Evolutionary conservation across 2,329 filamentous ascomycete species (phyloP).

Genomic region (Aspergillus sergii): DNA sequence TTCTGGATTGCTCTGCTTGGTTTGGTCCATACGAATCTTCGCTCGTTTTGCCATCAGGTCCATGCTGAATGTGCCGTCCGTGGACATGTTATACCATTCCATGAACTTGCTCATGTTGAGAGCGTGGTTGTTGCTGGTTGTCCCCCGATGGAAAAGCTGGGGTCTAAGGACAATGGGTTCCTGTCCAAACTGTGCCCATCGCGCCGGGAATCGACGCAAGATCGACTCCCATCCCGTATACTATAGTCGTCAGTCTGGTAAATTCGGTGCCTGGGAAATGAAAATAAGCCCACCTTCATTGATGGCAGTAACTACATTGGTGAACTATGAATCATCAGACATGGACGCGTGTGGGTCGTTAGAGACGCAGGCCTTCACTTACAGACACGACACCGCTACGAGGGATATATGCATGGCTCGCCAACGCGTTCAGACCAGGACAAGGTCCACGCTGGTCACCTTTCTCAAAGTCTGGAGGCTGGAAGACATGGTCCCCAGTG

Average conservation of each 20-base stretch:
- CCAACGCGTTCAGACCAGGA: constrained; percentile 47
- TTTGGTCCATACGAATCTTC: constrained; percentile 50
- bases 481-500: constrained; percentile 37
- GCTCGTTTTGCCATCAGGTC: constrained; percentile 49
- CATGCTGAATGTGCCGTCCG: constrained; percentile 45
- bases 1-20: constrained; percentile 54
- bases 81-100: constrained; percentile 48
- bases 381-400: constrained; percentile 42
- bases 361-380: constrained; percentile 3
- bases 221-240: constrained; percentile 54
- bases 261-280: background rate
- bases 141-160: constrained; percentile 58
- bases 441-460: constrained; percentile 46
- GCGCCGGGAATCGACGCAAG: constrained; percentile 46
- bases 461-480: constrained; percentile 34
- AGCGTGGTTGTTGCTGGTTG: constrained; percentile 52
- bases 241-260: constrained; percentile 23
- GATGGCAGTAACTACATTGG: constrained; percentile 36
- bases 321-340: constrained; percentile 24
- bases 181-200: constrained; percentile 52
- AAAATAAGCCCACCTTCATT: constrained; percentile 33
- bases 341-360: background rate
- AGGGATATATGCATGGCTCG: constrained; percentile 48
- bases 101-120: constrained; percentile 58
- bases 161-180: constrained; percentile 53